Percentiles rank a stretch among this genome's conserved stretches.
Evolutionary conservation across 179 eudicot genomes (phyloP).

Genomic region (Pouteria campechiana): DNA sequence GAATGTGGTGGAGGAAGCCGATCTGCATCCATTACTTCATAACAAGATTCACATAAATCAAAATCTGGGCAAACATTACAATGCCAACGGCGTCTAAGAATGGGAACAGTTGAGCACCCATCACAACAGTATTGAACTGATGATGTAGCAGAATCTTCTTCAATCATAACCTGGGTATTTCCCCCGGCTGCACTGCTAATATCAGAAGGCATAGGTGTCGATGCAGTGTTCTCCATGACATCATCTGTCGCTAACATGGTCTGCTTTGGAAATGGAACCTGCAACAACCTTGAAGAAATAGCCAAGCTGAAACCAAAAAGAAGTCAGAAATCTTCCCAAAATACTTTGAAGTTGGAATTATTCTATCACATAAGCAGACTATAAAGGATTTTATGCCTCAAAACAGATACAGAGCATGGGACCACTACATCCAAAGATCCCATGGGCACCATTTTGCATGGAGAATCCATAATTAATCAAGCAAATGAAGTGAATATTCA

Average conservation of each 20-base stretch:
- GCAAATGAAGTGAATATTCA: too few species aligned
- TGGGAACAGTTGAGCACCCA: slow-evolving; percentile 99
- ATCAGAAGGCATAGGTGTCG: slow-evolving; percentile 44
- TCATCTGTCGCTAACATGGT: slow-evolving; percentile 91
- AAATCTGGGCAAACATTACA: slow-evolving; percentile 97
- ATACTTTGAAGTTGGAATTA: too few species aligned
- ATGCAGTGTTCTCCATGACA: slow-evolving; percentile 42
- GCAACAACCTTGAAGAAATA: slow-evolving; percentile 96
- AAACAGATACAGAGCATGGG: too few species aligned
- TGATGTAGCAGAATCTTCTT: slow-evolving; percentile 91
- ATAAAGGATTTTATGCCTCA: too few species aligned
- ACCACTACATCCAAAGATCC: too few species aligned
- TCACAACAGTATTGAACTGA: slow-evolving; percentile 99
- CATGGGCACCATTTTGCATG: too few species aligned
- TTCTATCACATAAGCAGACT: too few species aligned
- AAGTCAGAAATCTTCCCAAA: too few species aligned
- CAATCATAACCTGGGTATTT: slow-evolving; percentile 78
- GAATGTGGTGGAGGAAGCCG: slow-evolving; percentile 94
- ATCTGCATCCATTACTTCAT: slow-evolving; percentile 86
- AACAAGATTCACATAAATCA: slow-evolving; percentile 97
- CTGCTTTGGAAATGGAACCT: slow-evolving; percentile 99
- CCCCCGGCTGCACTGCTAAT: slow-evolving; percentile 39
- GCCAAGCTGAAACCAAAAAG: slow-evolving; percentile 50
- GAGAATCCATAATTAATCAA: too few species aligned
- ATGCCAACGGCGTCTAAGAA: slow-evolving; percentile 92